Percentiles rank a stretch among this genome's conserved stretches.
Evolutionary conservation across 2,329 filamentous ascomycete species (phyloP).

Genomic region (Diaporthe sp.): DNA sequence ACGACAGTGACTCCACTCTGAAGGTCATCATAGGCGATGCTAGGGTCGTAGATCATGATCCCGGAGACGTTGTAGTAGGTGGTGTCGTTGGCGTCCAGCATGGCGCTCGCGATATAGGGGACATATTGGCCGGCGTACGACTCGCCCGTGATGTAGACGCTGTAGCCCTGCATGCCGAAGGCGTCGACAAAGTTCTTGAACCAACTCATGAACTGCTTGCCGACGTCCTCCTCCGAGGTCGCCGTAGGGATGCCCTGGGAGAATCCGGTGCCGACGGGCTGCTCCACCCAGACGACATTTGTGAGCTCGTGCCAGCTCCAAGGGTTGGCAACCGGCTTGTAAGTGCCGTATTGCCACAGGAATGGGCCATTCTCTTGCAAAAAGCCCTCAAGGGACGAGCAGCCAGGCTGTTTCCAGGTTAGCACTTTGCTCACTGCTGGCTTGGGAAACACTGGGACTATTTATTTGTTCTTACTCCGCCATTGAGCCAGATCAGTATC

Average conservation of each 20-base stretch:
- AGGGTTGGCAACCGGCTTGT: constrained; percentile 73
- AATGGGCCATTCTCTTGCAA: constrained; percentile 85
- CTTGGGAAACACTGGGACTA: background rate
- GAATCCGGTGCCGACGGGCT: constrained; percentile 78
- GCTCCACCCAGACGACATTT: constrained; percentile 83
- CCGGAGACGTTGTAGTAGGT: constrained; percentile 73
- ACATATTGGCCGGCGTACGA: constrained; percentile 78
- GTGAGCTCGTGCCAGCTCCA: constrained; percentile 84
- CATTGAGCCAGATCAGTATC: constrained; percentile 74
- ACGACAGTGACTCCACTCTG: constrained; percentile 64
- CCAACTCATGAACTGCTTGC: constrained; percentile 81
- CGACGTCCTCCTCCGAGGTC: constrained; percentile 76
- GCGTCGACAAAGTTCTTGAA: constrained; percentile 83
- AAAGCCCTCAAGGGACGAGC: constrained; percentile 75
- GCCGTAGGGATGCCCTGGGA: constrained; percentile 75
- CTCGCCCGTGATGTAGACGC: constrained; percentile 82
- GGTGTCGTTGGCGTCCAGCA: constrained; percentile 77
- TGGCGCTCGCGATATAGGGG: constrained; percentile 80
- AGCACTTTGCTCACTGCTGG: background rate
- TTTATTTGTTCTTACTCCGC: constrained; percentile 55
- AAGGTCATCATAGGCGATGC: constrained; percentile 66
- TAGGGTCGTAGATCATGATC: constrained; percentile 81
- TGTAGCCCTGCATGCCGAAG: constrained; percentile 76
- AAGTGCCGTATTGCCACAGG: constrained; percentile 78
- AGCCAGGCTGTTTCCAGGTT: constrained; percentile 60